These are phyloP conservation scores for Hyaloperonospora arabidopsidis DNA, from an alignment of 352 stramenopile species.

Conservation along the genomic window DNA sequence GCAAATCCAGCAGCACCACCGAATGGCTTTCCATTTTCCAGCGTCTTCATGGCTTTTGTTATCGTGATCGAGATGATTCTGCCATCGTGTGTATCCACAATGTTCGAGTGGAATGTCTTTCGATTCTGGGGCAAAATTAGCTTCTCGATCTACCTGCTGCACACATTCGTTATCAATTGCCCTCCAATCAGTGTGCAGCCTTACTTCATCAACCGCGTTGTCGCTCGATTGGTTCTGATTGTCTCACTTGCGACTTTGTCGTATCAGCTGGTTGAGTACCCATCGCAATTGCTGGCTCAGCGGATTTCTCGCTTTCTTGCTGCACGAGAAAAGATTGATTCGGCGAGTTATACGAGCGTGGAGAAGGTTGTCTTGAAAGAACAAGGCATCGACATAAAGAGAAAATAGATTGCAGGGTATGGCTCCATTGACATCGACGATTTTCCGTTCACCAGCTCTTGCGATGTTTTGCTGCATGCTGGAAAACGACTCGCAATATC, in stretches of 20 bases:
- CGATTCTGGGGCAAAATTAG: constrained; percentile 39
- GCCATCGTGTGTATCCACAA: constrained; percentile 24
- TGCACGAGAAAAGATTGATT: constrained; percentile 11
- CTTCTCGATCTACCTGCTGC: constrained; percentile 13
- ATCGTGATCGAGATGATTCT: constrained; percentile 36
- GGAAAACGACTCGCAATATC: too few species aligned
- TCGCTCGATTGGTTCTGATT: too few species aligned
- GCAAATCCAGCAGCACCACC: constrained; percentile 19
- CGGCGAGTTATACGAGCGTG: constrained; percentile 15
- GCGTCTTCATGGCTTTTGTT: constrained; percentile 22
- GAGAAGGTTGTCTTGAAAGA: constrained; percentile 13
- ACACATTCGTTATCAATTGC: too few species aligned
- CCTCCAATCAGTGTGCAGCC: too few species aligned
- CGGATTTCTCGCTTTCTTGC: constrained; percentile 26
- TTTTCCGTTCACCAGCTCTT: too few species aligned
- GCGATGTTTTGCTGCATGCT: too few species aligned
- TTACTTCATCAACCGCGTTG: too few species aligned
- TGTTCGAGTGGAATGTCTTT: constrained; percentile 40
- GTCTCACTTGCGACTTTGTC: constrained; percentile 20
- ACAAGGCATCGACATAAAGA: neutral
- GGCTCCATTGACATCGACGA: too few species aligned
- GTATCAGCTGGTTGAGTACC: constrained; percentile 40
- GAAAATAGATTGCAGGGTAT: too few species aligned
- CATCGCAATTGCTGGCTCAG: constrained; percentile 36
- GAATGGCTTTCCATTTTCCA: constrained; percentile 29